These are phyloP conservation scores for Erodium trifolium DNA, from an alignment of 441 rosid genomes.

Conservation along the genomic window DNA sequence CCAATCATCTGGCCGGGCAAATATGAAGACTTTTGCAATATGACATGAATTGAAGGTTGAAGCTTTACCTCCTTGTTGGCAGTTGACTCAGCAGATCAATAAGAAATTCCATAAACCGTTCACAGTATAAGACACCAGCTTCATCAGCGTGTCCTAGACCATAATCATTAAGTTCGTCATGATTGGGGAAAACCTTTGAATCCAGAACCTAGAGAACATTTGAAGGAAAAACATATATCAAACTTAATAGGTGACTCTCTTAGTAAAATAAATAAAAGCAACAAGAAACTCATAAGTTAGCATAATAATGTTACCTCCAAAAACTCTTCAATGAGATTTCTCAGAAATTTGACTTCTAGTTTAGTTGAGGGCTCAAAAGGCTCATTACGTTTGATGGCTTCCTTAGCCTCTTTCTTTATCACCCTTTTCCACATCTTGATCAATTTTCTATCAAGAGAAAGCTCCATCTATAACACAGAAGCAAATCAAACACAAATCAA, in stretches of 20 bases:
- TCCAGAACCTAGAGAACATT: conserved; percentile 55
- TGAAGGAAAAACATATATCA: neutral
- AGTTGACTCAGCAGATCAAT: conserved; percentile 94
- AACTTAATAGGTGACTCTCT: neutral
- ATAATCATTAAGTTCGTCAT: conserved; percentile 30
- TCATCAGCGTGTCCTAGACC: conserved; percentile 48
- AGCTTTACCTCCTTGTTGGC: conserved; percentile 85
- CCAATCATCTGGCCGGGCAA: neutral
- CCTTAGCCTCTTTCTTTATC: conserved; percentile 69
- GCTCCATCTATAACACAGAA: conserved; percentile 66
- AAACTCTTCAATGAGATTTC: conserved; percentile 83
- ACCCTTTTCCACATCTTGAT: conserved; percentile 86
- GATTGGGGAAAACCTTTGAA: conserved; percentile 45
- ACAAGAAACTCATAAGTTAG: neutral
- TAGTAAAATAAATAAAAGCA: neutral
- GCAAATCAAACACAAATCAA: conserved; percentile 14
- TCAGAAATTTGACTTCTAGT: conserved; percentile 70
- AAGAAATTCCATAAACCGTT: conserved; percentile 96
- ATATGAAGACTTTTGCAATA: neutral
- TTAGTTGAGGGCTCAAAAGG: conserved; percentile 50
- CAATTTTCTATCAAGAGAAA: conserved; percentile 69
- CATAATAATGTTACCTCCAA: conserved; percentile 48
- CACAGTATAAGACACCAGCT: conserved; percentile 77
- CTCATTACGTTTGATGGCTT: conserved; percentile 48
- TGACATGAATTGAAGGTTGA: conserved; percentile 3